Base-by-base conservation (phyloP, 2,329 filamentous ascomycete genomes). In the Nothophaeocryptopus gaeumannii region DNA sequence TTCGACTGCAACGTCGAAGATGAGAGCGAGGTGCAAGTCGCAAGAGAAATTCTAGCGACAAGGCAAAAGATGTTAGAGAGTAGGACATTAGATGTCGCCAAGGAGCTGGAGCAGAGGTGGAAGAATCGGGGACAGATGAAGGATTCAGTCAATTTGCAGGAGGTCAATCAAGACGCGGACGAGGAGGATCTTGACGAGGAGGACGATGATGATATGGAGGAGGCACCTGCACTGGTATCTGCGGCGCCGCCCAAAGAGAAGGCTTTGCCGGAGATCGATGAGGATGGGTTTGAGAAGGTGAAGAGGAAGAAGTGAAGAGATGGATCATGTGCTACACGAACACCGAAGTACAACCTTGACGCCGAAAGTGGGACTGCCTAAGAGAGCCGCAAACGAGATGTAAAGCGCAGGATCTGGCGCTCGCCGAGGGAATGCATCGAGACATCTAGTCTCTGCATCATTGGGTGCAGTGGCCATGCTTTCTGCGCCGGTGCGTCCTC, bases 1-100 rank as follows among this genome's bases (percentile, higher is more conserved):
- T 99, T 97, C 65, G 90, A 96, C 63, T 86, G 93, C 47, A 85
- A 88, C 49, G 82, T 96, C 26, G 93, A 97, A 64, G 93, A 99
- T 69, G 91, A 90, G 61, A 92, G 85, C 40, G 87, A 84, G 31
- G 83, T 80, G 45, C 80, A 85, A 48, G 81, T 95, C 5, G 90
- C 90, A 8, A 75, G 77, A 51, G 78, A 84, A 61, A 88, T 97
- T 51, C 72, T 95, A 68, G 76, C 78, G 45, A 72, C 92, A 56
- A 78, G 83, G 62, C 75, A 76, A 51, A 79, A 87, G 65, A 83
- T 84, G 66, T 82, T 83, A 45, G 74, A 77, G 50, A 78, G 80
- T 54, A 86, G 87, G 12, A 77, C 84, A 49, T 85, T 86, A 56
- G 71, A 96, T 93, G 91, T 96, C 68, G 89, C 89, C 59, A 89